Evolutionary conservation across 768 basidiomycete species (phyloP), one percentile per base, ranked within the genome.

Genomic region (Sarcodon aspratus): DNA sequence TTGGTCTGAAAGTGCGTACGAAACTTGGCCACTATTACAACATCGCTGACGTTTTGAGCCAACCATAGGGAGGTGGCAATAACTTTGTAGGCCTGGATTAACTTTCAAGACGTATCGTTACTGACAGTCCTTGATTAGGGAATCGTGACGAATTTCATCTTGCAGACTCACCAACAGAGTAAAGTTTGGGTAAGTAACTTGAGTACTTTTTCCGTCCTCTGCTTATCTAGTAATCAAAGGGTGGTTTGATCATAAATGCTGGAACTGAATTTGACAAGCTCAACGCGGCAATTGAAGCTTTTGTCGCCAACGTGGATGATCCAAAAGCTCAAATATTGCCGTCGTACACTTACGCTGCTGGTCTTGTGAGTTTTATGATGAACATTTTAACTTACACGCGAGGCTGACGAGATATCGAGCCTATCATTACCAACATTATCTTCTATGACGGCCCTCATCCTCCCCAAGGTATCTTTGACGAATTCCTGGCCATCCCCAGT

Each of bases 401-500:
- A 34, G 7, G 9, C 15, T 50, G 3, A 36, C 11, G 36, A n/a
- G 27, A 47, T 3, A 15, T 51, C 2, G 33, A 61, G 61, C 49
- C 45, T 37, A 34, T 55, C 33, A 50, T 51, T 45, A 57, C 60
- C 49, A 59, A 63, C 7, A 47, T 76, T 3, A 46, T 83, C 18
- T 84, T 83, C 61, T 82, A 84, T 54, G 75, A 83, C 54, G 74
- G 54, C 0, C 79, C 80, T 11, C 66, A 59, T 0, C 69, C 69
- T 1, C 77, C 76, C 0, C 49, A 52, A 0, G 76, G 73, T 1
- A 68, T 76, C 27, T 79, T 78, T 51, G 75, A 79, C 50, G 67
- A 66, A 8, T 75, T 76, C 60, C 52, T 78, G 18, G 62, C 64
- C 1, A 73, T 79, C 34, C 71, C 72, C 2, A 48, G 57, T 13